These are phyloP conservation scores for Rhizomucor pusillus DNA, from an alignment of 371 early-diverging fungal species.

Conservation along the genomic window DNA sequence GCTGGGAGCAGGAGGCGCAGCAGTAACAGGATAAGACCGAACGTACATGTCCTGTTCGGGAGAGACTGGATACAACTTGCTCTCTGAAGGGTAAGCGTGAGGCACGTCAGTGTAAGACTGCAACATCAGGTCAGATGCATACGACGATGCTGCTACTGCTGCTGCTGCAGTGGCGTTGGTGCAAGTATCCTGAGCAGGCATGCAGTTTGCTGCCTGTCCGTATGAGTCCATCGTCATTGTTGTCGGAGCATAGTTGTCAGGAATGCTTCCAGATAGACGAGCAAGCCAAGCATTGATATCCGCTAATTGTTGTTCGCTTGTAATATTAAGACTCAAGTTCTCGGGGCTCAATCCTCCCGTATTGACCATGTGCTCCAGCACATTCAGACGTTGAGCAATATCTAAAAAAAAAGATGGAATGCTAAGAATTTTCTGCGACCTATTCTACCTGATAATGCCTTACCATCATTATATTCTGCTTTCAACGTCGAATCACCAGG, in stretches of 20 bases:
- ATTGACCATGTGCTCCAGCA: conserved; percentile 17
- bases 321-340: conserved; percentile 28
- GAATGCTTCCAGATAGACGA: conserved; percentile 16
- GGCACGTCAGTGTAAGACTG: conserved; percentile 15
- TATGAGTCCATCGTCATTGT: neutral
- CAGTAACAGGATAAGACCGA: conserved; percentile 14
- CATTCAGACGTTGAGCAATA: conserved; percentile 32
- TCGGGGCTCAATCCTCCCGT: conserved; percentile 15
- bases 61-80: conserved; percentile 12
- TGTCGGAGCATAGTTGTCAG: conserved; percentile 5
- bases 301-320: conserved; percentile 32
- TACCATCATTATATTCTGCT: conserved; percentile 24
- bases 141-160: conserved; percentile 1
- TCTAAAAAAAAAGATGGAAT: conserved; percentile 16
- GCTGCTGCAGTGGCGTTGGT: neutral
- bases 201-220: neutral
- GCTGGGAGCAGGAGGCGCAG: neutral
- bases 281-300: conserved; percentile 42
- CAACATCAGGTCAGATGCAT: conserved; percentile 6
- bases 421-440: neutral
- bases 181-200: neutral
- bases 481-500: conserved; percentile 10
- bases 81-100: conserved; percentile 1
- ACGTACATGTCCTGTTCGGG: conserved; percentile 22
- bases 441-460: neutral